Base-by-base conservation (phyloP, 129 eudicot species). In the Scalesia atractyloides region DNA sequence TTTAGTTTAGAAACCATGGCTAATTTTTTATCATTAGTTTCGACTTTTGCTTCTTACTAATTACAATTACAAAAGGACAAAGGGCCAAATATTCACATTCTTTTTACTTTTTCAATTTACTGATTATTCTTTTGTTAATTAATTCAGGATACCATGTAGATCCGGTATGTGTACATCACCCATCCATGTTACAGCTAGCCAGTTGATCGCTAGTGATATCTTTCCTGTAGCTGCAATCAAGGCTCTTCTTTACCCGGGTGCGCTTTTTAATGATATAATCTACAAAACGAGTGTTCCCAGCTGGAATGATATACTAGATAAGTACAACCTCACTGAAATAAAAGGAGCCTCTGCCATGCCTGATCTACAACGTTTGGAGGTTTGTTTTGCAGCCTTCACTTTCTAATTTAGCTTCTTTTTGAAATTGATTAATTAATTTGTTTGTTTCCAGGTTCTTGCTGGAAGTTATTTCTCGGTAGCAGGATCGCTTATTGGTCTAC, bases 381-480 rank as follows among this genome's bases (percentile, higher is more conserved):
- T 93, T 81, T 76, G 83, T 62, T 16, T 61, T 51, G 59, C 60
- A 5, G n/a, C 34, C 14, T 59, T 75, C 24, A 13, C 65, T 70
- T 62, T 39, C 16, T 58, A 62, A 47, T 62, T 62, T 61, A 22
- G 50, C 20, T 52, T 70, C 13, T 34, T 58, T 34, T 18, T 44
- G 15, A 71, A 51, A 63, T 53, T 51, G 17, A 11, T 7, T 14
- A 37, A 19, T 19, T 26, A 4, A 11, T 60, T 20, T 52, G 5
- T 34, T 69, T 64, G 19, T 53, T 24, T 19, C 34, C 76, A 93
- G 98, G 98, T 93, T 75, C 88, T 93, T 52, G 96, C 96, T 47
- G 98, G 98, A 73, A 93, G 98, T 79, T 93, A 93, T 78, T 93
- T 93, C 77, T 78, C 88, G 33, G 96, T 93, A 34, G 96, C 98